Base-by-base conservation (phyloP, 305 asterid genomes). In the Fraxinus paxiana region DNA sequence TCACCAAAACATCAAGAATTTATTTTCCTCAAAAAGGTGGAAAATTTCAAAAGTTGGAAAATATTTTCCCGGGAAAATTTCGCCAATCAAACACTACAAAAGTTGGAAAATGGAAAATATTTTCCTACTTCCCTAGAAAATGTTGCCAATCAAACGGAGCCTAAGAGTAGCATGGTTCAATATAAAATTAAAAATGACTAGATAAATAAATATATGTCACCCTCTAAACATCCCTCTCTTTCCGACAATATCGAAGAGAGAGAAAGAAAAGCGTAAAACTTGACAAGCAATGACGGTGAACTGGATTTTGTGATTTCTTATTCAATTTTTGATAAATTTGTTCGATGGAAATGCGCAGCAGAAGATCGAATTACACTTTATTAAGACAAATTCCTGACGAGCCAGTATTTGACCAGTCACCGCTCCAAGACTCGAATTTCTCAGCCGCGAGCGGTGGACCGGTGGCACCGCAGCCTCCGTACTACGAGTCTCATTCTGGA, bases 381-480 rank as follows among this genome's bases (percentile, higher is more conserved):
- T 78, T 94, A 74, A 90, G 87, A 84, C 95, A 92, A 85, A 82
- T 77, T 80, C 94, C 97, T 12, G 98, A 92, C 87, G 98, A 91
- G 12, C 79, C 86, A 70, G 67, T 73, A 67, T 73, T 81, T 54
- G 82, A 77, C 82, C 89, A 83, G 77, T 85, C 85, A 43, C 86
- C 85, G 10, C 76, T 84, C 5, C 89, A 77, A 79, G 95, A 83
- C 79, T 71, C 90, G 69, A 91, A 86, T 76, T 83, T 86, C 74
- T 51, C 91, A 81, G 81, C 90, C 71, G 79, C 80, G 30, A 67
- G 83, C 24, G 91, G 84, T 6, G 90, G 90, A 13, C 86, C 79
- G 17, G 87, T 31, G 20, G 43, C 77, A 24, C 84, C 79, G 51
- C 89, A 76, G 85, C 83, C 81, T 34, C 34, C 87, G 38, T 87